phyloP scores from a whole-genome alignment of 257 asterid species.

The Solanum chaucha region DNA sequence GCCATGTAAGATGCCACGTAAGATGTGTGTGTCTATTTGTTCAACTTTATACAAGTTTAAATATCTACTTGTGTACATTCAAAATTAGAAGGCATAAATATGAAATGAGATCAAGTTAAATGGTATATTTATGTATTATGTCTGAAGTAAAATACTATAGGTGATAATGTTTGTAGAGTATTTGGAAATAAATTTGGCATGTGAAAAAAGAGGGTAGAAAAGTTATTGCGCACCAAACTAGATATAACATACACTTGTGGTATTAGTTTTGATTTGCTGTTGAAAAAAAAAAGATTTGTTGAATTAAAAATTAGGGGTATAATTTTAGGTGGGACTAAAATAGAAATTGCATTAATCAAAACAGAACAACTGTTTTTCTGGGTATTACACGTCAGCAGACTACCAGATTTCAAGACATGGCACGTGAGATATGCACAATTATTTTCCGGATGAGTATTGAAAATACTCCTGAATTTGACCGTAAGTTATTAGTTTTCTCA shows the following conservation, averaged over 20 bases:
- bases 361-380: not conserved
- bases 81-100: no score
- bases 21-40: no score
- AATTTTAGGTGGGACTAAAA: not conserved
- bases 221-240: not conserved
- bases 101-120: no score
- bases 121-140: no score
- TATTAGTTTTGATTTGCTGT: not conserved
- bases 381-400: not conserved
- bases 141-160: not conserved
- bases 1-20: no score
- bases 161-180: not conserved
- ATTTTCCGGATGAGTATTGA: no score
- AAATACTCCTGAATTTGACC: no score
- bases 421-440: not conserved
- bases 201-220: not conserved
- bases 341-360: not conserved
- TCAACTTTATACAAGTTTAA: no score
- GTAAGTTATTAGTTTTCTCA: no score
- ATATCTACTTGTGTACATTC: rapidly evolving
- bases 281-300: no score
- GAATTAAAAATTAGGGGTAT: not conserved
- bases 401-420: not conserved
- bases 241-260: not conserved
- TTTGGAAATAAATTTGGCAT: not conserved